phyloP scores from a whole-genome alignment of 1,284 basidiomycete genomes.

The Leccinum subrobustum region DNA sequence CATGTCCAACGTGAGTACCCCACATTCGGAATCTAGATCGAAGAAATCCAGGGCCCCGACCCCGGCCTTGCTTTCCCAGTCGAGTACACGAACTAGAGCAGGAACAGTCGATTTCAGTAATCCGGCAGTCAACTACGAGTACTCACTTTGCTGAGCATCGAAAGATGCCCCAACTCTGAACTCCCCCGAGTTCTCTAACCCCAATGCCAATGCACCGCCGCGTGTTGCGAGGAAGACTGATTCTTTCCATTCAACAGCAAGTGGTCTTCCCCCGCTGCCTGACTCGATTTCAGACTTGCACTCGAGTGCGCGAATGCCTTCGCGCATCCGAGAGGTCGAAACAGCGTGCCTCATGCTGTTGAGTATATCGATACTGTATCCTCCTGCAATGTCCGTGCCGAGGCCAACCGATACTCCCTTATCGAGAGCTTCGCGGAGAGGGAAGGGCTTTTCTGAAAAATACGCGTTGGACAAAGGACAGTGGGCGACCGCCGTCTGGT shows the following conservation, averaged over 20 bases:
- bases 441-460: conserved; percentile 75
- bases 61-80: conserved; percentile 60
- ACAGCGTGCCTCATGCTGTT: conserved; percentile 77
- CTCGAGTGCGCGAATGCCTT: conserved; percentile 48
- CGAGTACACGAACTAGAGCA: conserved; percentile 49
- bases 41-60: conserved; percentile 72
- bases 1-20: conserved; percentile 47
- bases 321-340: conserved; percentile 66
- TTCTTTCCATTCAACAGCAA: conserved; percentile 77
- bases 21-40: conserved; percentile 36
- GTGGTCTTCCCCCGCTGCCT: conserved; percentile 16
- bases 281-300: not conserved
- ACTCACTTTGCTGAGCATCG: conserved; percentile 79
- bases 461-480: conserved; percentile 86
- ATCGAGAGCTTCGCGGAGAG: conserved; percentile 70
- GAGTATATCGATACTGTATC: conserved; percentile 78
- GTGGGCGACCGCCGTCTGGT: conserved; percentile 70
- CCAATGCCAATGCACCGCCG: conserved; percentile 72
- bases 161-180: conserved; percentile 73
- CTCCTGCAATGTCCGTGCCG: conserved; percentile 83
- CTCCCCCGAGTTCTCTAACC: conserved; percentile 48
- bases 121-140: not conserved
- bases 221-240: conserved; percentile 75
- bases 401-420: conserved; percentile 68
- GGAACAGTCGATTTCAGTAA: not conserved